Evolutionary conservation across 352 stramenopile genomes (phyloP), one percentile per base, ranked within the genome.

Genomic region (Globisporangium okanoganense): DNA sequence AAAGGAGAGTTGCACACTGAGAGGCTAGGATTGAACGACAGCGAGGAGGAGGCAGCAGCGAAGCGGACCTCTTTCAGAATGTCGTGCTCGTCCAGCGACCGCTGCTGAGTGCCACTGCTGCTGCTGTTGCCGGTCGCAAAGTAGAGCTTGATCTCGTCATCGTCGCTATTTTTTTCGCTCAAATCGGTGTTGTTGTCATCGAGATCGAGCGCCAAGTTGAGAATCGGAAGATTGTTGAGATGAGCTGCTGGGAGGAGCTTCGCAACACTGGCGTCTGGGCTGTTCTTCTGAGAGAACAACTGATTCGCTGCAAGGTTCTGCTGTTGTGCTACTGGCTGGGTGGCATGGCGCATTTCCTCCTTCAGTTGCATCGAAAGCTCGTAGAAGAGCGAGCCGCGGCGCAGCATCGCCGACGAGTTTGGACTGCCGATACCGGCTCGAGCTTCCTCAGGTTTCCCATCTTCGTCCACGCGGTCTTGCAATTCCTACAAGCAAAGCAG

Each of bases 61-160:
- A 56, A 58, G 41, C 69, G 47, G 56, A 82, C 74, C 74, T 82
- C 74, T 76, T 79, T 82, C 24, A 82, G 60, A 1, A 82, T 66
- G 45, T 69, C 61, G n/a, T 74, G 52, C 2, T 79, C 65, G 18
- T 67, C 59, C 4, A 41, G 56, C 8, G 53, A 65, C 24, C 59
- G 56, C 27, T n/a, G 38, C 52, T 56, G 2, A 41, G n/a, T 25
- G 44, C 9, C 35, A 22, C 33, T 29, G 33, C 6, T 31, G 24
- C 35, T 48, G 25, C n/a, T 41, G 33, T 13, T 31, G 25, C 10
- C 22, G n/a, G 24, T 41, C 57, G 49, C 49, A 33, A 41, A 56
- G 18, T 56, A 56, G 18, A 20, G 49, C 12, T 56, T 56, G 49
- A 33, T 43, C 29, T 43, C 49, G 49, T 56, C 49, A 2, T 56